Evolutionary conservation across 768 basidiomycete genomes (phyloP).

Genomic region (Cyathus striatus): DNA sequence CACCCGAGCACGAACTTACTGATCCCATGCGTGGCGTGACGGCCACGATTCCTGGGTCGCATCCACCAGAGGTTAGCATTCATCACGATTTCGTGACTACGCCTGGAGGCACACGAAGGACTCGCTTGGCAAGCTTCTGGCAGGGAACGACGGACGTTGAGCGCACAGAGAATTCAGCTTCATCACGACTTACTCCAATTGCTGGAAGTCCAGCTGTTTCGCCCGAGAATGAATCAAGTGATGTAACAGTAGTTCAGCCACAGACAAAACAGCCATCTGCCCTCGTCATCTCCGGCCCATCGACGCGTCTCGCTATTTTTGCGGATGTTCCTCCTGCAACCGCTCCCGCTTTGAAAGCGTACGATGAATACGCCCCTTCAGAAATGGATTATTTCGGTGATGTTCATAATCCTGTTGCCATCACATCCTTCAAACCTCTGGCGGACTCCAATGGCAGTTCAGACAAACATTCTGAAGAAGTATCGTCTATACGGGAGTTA

Average conservation of each 20-base stretch:
- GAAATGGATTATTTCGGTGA: constrained; percentile 12
- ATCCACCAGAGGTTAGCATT: constrained; percentile 27
- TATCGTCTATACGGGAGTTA: no score
- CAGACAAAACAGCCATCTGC: background rate
- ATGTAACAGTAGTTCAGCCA: background rate
- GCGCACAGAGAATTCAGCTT: constrained; percentile 3
- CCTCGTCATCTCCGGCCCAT: background rate
- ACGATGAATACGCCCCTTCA: constrained; percentile 2
- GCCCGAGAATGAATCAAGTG: background rate
- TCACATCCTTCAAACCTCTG: no score
- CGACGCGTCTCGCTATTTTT: constrained; percentile 3
- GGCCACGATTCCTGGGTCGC: constrained; percentile 60
- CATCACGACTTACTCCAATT: constrained; percentile 11
- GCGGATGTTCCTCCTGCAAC: constrained; percentile 14
- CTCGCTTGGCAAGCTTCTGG: constrained; percentile 69
- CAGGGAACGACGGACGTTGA: constrained; percentile 68
- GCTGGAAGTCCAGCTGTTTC: constrained; percentile 14
- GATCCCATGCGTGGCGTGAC: constrained; percentile 83
- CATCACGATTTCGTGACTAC: constrained; percentile 29
- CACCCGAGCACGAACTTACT: constrained; percentile 86
- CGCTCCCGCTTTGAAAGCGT: constrained; percentile 9
- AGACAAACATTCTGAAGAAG: no score
- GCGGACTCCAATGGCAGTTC: no score
- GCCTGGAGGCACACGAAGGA: constrained; percentile 46
- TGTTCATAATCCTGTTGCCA: no score